Evolutionary conservation across 73 alveolate genomes (phyloP).

Genomic region (Stentor roeselii): DNA sequence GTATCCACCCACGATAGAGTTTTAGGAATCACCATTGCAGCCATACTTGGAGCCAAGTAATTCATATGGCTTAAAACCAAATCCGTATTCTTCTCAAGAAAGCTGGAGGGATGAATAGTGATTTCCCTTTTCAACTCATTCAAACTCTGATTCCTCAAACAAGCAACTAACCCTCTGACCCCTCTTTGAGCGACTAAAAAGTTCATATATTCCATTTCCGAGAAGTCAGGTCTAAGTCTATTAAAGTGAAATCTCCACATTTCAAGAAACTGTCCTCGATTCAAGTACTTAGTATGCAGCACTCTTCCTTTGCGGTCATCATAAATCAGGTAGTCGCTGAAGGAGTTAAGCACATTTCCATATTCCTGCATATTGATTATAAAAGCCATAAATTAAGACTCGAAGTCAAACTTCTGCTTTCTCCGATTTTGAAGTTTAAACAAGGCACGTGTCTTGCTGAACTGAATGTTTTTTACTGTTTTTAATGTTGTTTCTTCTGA

Average conservation of each 20-base stretch:
- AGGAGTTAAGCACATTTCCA: conserved; percentile 16
- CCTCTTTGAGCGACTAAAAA: not conserved
- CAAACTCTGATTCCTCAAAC: not conserved
- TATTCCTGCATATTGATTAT: not conserved
- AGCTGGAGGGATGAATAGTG: too few species aligned
- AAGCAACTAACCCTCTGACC: not conserved
- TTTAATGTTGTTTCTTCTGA: not conserved
- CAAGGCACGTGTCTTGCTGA: not conserved
- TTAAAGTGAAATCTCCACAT: conserved; percentile 33
- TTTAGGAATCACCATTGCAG: not conserved
- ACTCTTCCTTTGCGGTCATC: conserved; percentile 31
- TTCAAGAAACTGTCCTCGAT: conserved; percentile 26
- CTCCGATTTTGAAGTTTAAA: not conserved
- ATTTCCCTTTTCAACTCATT: not conserved
- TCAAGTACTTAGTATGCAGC: conserved; percentile 23
- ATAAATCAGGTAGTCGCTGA: conserved; percentile 19
- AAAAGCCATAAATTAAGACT: not conserved
- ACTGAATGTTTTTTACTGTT: not conserved
- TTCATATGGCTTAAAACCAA: conserved; percentile 14
- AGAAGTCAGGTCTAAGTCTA: conserved; percentile 23
- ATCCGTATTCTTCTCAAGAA: conserved; percentile 5
- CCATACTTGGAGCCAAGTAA: conserved; percentile 1
- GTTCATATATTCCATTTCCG: not conserved
- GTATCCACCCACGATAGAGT: conserved; percentile 26
- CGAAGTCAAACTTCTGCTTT: not conserved